phyloP scores from a whole-genome alignment of 108 stramenopile genomes.

The Skeletonema marinoi region DNA sequence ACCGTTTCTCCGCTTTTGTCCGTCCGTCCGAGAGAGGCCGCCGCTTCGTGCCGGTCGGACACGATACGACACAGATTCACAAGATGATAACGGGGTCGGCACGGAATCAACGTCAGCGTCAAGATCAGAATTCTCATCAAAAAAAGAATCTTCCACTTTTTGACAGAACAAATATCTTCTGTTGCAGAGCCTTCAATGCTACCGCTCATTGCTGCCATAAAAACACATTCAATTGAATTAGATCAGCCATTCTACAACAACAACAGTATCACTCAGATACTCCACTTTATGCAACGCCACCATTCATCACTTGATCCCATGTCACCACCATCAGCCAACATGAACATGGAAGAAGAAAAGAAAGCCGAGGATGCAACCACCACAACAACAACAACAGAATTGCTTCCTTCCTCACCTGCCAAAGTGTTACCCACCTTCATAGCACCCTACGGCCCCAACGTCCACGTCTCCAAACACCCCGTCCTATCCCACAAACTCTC shows the following conservation, averaged over 20 bases:
- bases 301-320: slow-evolving; percentile 13
- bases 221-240: background rate
- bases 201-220: background rate
- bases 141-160: background rate
- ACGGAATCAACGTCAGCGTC: background rate
- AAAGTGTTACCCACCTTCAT: slow-evolving; percentile 32
- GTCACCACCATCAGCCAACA: background rate
- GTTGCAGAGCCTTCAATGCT: background rate
- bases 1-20: background rate
- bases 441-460: slow-evolving; percentile 50
- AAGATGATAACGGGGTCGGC: background rate
- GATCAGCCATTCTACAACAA: background rate
- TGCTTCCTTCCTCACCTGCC: slow-evolving; percentile 11
- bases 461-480: slow-evolving; percentile 77
- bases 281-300: background rate
- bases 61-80: too few relatives aligned
- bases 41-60: too few relatives aligned
- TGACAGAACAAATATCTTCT: background rate
- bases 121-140: background rate
- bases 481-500: slow-evolving; percentile 80
- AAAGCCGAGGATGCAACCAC: slow-evolving; percentile 3
- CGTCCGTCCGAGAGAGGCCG: too few relatives aligned
- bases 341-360: slow-evolving; percentile 10
- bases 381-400: background rate
- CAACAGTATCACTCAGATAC: background rate